phyloP scores from a whole-genome alignment of 2,329 filamentous ascomycete genomes.

The Nectriaceae sp. region DNA sequence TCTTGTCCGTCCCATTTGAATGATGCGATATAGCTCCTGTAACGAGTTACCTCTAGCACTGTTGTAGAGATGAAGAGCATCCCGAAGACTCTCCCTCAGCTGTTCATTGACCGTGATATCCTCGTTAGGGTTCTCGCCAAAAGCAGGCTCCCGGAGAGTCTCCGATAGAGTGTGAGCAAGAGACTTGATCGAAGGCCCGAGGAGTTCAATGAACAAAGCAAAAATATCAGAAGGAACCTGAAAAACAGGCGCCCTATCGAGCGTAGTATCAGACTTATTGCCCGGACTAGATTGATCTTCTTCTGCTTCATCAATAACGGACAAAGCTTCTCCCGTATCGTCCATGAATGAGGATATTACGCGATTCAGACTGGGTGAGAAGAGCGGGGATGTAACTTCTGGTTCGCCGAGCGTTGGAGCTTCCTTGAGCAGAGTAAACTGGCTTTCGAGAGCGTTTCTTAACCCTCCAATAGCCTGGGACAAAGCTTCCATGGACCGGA shows the following conservation, averaged over 20 bases:
- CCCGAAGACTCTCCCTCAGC: constrained; percentile 76
- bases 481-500: constrained; percentile 81
- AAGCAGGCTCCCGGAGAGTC: constrained; percentile 85
- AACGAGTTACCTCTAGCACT: constrained; percentile 75
- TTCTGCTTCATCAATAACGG: constrained; percentile 63
- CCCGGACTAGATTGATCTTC: constrained; percentile 37
- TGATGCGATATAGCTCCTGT: constrained; percentile 76
- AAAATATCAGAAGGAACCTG: constrained; percentile 81
- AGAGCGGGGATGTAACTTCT: constrained; percentile 13
- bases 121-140: constrained; percentile 66
- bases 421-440: constrained; percentile 82
- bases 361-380: constrained; percentile 30
- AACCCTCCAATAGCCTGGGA: constrained; percentile 89
- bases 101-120: constrained; percentile 76
- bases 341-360: constrained; percentile 37
- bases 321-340: constrained; percentile 49
- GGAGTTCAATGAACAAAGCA: constrained; percentile 80
- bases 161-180: constrained; percentile 89
- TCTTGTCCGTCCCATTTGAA: constrained; percentile 68
- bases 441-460: constrained; percentile 83
- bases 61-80: constrained; percentile 80
- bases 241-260: constrained; percentile 41
- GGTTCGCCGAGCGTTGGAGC: constrained; percentile 31
- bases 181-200: constrained; percentile 95
- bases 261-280: constrained; percentile 32